Percentiles rank a stretch among this genome's conserved stretches.
phyloP scores from a whole-genome alignment of 164 flowering plant genomes.

The Kingdonia uniflora region DNA sequence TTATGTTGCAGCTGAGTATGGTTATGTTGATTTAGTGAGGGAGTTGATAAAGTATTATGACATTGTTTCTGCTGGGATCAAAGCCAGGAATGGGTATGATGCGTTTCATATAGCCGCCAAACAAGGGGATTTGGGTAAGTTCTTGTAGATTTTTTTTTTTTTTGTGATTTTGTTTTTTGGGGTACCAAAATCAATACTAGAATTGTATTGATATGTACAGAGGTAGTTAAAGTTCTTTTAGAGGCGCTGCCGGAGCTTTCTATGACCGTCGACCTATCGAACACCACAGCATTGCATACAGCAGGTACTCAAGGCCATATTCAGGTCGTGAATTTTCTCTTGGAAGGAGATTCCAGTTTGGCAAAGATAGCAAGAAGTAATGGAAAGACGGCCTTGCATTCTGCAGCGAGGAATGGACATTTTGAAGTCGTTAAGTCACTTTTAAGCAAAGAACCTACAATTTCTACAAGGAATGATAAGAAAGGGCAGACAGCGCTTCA shows the following conservation, averaged over 20 bases:
- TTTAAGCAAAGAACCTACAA: conserved; percentile 46
- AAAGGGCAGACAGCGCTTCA: conserved; percentile 97
- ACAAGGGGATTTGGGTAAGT: conserved; percentile 81
- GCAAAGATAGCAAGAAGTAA: conserved; percentile 77
- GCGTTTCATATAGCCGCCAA: conserved; percentile 95
- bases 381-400: conserved; percentile 86
- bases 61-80: conserved; percentile 55
- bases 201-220: conserved; percentile 28
- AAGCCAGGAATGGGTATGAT: conserved; percentile 85
- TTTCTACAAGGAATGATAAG: conserved; percentile 57
- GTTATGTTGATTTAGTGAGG: conserved; percentile 58
- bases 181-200: not conserved
- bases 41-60: conserved; percentile 74
- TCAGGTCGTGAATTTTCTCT: conserved; percentile 54
- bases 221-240: conserved; percentile 49
- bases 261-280: conserved; percentile 75
- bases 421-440: conserved; percentile 59
- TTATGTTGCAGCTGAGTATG: conserved; percentile 84
- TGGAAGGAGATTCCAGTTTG: conserved; percentile 57
- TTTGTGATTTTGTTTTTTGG: not conserved
- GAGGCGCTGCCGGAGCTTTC: conserved; percentile 65
- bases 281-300: conserved; percentile 87
- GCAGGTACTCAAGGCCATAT: conserved; percentile 85
- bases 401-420: conserved; percentile 92
- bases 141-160: not conserved